Conservation (phyloP, 2,329 filamentous ascomycete genomes). For the Xylaria sp. region DNA sequence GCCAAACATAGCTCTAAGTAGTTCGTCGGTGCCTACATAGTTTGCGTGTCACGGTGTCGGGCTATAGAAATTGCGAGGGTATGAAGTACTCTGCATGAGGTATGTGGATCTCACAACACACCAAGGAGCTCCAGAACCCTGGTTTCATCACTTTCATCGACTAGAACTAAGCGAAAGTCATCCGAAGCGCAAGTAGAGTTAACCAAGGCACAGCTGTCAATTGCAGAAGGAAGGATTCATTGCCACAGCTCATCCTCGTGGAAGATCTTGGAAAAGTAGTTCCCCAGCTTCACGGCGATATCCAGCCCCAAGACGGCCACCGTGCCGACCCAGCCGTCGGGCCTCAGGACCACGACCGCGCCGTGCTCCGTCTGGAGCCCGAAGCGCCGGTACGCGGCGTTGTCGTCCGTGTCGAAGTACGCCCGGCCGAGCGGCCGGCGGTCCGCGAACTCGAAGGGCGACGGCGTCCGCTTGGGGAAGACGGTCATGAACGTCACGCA, state of each 20-base stretch:
- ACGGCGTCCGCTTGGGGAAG: constrained; percentile 19
- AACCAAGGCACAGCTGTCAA: no score
- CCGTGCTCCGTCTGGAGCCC: constrained; percentile 20
- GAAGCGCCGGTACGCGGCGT: constrained; percentile 21
- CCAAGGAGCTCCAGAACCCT: no score
- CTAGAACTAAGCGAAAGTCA: no score
- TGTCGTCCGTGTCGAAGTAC: constrained; percentile 23
- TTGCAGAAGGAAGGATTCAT: neutral
- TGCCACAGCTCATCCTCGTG: neutral
- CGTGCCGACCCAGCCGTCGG: constrained; percentile 32
- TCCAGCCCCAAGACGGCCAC: constrained; percentile 7
- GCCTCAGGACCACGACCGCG: constrained; percentile 28
- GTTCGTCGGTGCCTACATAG: no score
- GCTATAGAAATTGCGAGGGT: no score
- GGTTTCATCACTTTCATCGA: no score
- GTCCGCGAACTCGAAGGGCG: constrained; percentile 25
- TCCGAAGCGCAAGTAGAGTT: no score
- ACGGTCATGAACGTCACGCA: constrained; percentile 26
- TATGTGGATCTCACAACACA: no score
- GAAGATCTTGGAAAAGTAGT: constrained; percentile 28
- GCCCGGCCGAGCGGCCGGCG: constrained; percentile 17
- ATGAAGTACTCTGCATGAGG: no score
- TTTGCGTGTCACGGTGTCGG: no score
- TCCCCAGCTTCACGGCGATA: constrained; percentile 5
- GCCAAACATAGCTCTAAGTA: no score